phyloP scores from a whole-genome alignment of 805 yeast genomes.

The Wickerhamomyces queroliae region DNA sequence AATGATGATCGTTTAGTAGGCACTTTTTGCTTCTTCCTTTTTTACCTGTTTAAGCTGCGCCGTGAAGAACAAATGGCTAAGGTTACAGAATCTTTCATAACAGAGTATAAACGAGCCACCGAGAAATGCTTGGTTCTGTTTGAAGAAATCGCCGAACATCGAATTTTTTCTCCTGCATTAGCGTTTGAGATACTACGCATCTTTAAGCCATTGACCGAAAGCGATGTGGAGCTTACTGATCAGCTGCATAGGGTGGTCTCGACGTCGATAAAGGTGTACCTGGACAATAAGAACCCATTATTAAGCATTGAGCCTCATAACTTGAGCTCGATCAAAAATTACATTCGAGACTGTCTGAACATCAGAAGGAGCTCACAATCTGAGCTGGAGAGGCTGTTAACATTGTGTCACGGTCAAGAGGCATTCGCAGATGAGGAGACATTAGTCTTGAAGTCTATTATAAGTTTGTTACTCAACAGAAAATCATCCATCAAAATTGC shows the following conservation, averaged over 20 bases:
- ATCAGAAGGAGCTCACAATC: not conserved
- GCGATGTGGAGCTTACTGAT: not conserved
- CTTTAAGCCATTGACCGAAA: not conserved
- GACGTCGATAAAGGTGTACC: not conserved
- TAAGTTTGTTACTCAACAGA: not conserved
- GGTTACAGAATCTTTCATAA: slow-evolving; percentile 1
- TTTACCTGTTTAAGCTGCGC: slow-evolving; percentile 11
- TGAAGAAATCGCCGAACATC: not conserved
- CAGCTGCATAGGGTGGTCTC: not conserved
- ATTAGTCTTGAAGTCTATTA: not conserved
- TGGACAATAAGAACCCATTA: not conserved
- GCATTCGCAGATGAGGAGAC: not conserved
- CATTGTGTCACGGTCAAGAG: not conserved
- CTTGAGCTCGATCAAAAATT: not conserved
- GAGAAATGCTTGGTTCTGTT: not conserved
- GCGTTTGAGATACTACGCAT: not conserved
- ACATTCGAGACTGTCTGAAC: not conserved
- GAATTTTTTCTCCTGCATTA: not conserved
- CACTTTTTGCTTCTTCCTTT: slow-evolving; percentile 9
- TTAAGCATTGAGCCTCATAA: not conserved
- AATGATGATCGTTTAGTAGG: slow-evolving; percentile 4
- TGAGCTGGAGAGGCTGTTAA: not conserved
- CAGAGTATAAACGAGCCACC: slow-evolving; percentile 1
- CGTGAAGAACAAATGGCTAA: slow-evolving; percentile 8
- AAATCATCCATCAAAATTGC: too few species aligned